Percentiles rank a stretch among this genome's conserved stretches.
phyloP scores from a whole-genome alignment of 192 early-diverging fungal genomes.

The Cetraspora pellucida region DNA sequence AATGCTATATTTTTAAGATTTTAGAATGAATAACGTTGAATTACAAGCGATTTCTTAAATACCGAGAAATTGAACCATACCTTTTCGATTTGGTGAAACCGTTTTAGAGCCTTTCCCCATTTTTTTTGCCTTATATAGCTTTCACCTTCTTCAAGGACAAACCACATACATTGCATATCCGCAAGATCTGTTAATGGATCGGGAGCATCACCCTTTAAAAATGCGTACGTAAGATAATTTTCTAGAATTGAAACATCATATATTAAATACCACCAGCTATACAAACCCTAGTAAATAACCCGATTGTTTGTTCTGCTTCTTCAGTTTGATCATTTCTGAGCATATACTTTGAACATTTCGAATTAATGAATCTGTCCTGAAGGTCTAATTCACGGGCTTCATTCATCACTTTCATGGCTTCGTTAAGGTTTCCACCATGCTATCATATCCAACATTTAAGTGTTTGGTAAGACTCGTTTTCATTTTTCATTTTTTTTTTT shows the following conservation, averaged over 20 bases:
- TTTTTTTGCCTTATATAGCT: constrained; percentile 69
- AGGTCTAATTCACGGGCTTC: constrained; percentile 86
- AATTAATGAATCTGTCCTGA: constrained; percentile 94
- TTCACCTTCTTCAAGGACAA: constrained; percentile 75
- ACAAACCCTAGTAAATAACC: constrained; percentile 78
- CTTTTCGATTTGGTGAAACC: constrained; percentile 80
- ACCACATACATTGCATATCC: constrained; percentile 95
- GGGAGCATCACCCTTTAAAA: constrained; percentile 50
- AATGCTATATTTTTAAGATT: constrained; percentile 53
- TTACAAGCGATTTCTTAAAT: neutral
- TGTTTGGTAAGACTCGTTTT: constrained; percentile 18
- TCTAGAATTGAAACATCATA: neutral
- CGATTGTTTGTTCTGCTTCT: constrained; percentile 84
- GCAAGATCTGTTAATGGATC: constrained; percentile 79
- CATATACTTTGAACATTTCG: constrained; percentile 94
- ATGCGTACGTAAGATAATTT: neutral
- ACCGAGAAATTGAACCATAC: constrained; percentile 34
- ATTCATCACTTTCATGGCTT: constrained; percentile 81
- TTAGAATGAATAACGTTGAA: constrained; percentile 8
- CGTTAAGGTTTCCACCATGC: constrained; percentile 76
- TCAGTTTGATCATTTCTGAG: constrained; percentile 76
- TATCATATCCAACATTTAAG: constrained; percentile 35
- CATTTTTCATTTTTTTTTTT: neutral
- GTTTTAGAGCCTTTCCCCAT: constrained; percentile 83
- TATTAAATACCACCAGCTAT: neutral